These are phyloP conservation scores for Calonectria pseudoreteaudii DNA, from an alignment of 2,329 filamentous ascomycete genomes.

Conservation along the genomic window DNA sequence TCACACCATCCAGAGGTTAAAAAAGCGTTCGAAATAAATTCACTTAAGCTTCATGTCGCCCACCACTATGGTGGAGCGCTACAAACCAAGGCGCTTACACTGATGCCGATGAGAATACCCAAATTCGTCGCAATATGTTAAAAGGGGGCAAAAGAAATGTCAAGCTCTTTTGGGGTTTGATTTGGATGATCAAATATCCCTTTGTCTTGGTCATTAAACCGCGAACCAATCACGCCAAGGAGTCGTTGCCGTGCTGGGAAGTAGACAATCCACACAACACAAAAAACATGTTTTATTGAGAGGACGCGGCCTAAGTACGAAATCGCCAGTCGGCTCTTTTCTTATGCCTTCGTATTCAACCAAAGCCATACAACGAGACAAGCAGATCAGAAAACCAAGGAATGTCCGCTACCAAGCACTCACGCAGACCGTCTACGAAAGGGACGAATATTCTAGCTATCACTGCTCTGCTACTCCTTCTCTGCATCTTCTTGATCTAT, in stretches of 20 bases:
- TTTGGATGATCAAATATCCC: neutral
- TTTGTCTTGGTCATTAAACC: neutral
- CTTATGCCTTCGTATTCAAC: neutral
- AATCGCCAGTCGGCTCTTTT: no score
- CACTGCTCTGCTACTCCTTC: neutral
- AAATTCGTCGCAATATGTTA: neutral
- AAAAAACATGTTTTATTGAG: neutral
- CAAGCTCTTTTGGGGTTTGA: neutral
- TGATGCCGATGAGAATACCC: neutral
- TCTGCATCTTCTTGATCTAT: neutral
- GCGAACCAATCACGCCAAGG: neutral
- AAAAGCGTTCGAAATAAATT: neutral
- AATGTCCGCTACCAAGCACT: neutral
- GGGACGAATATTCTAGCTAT: neutral
- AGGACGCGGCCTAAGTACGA: neutral
- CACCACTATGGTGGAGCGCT: neutral
- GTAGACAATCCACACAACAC: neutral
- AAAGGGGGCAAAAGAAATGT: neutral
- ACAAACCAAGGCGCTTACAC: neutral
- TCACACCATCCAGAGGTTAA: fast-evolving
- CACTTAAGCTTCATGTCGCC: no score
- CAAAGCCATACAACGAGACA: neutral
- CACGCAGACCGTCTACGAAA: neutral
- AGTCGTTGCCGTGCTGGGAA: neutral
- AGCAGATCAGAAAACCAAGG: neutral